Percentiles rank a stretch among this genome's conserved stretches.
phyloP scores from a whole-genome alignment of 768 basidiomycete genomes.

The Trametes cinnabarina region DNA sequence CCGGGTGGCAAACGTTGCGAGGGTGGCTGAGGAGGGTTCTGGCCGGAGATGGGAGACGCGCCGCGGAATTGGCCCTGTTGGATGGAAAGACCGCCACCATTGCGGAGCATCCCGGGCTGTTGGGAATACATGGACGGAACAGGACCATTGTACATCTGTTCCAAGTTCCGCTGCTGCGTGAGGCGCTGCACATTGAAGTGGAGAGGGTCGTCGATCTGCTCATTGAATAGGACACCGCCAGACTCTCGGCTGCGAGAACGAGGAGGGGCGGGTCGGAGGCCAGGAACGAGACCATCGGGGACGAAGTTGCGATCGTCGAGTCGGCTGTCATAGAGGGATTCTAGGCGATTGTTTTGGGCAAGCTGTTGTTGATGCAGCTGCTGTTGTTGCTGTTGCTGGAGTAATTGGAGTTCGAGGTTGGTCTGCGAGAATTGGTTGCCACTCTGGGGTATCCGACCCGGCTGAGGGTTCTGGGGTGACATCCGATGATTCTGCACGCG shows the following conservation, averaged over 20 bases:
- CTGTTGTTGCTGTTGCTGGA: constrained; percentile 43
- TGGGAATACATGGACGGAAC: constrained; percentile 52
- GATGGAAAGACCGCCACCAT: constrained; percentile 50
- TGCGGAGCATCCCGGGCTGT: constrained; percentile 41
- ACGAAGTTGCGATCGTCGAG: constrained; percentile 76
- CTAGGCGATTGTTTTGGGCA: constrained; percentile 50
- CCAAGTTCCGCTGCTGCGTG: constrained; percentile 47
- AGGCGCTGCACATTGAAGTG: constrained; percentile 62
- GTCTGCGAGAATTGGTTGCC: constrained; percentile 27
- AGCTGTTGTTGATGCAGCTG: constrained; percentile 40
- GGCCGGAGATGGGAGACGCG: constrained; percentile 59
- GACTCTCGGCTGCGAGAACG: constrained; percentile 57
- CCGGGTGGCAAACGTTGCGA: constrained; percentile 70
- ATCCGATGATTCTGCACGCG: constrained; percentile 21
- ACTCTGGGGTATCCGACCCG: constrained; percentile 24
- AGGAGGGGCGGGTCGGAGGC: constrained; percentile 65
- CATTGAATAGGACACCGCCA: constrained; percentile 48
- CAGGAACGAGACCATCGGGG: constrained; percentile 85
- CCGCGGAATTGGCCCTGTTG: constrained; percentile 67
- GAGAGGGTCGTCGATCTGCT: constrained; percentile 58
- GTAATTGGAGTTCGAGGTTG: constrained; percentile 34
- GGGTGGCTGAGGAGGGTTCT: constrained; percentile 42
- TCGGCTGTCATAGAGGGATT: constrained; percentile 70
- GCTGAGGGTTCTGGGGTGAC: constrained; percentile 25
- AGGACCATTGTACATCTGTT: constrained; percentile 56